Evolutionary conservation across 2,329 filamentous ascomycete species (phyloP), one percentile per base, ranked within the genome.

Genomic region (Raffaelea arxii): DNA sequence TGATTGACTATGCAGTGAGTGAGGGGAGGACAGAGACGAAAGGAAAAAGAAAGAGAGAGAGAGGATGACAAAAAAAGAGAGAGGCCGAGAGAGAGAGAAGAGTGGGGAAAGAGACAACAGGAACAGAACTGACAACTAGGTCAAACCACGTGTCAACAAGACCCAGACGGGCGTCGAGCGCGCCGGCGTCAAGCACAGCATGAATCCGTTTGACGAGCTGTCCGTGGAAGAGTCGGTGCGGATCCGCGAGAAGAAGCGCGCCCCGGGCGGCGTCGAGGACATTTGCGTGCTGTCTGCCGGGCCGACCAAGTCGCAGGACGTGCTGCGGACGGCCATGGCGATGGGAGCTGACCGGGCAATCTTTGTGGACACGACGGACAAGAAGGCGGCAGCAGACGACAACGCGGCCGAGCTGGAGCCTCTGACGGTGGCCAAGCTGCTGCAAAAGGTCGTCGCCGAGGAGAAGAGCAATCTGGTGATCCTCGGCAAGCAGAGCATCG

Each of bases 181-280:
- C 46, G 76, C 83, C 54, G 86, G 86, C 56, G 89, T 97, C 61
- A 97, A 97, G 70, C 91, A 97, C 77, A 90, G 84, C 64, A 91
- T 98, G 80, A 98, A 97, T 75, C 92, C 92, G 19, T 98, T 98
- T 70, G 92, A 98, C 74, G 92, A 98, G 67, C 86, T 98, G 60
- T 94, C 89, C 38, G 82, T 98, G 65, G 92, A 98, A 70, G 92
- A 97, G 72, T 87, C 90, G 44, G 86, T 96, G 44, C 88, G 87
- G 36, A 84, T 98, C 62, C 90, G 92, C 65, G 91, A 97, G 66
- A 85, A 86, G 72, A 85, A 86, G 66, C 66, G 69, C 47, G 79
- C 80, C 18, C 76, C 80, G 18, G 72, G 77, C 53, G 82, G 84
- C 58, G 90, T 98, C 51, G 83, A 89, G 56, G 89, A 96, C 65